Conservation (phyloP, 352 stramenopile genomes). For the Globisporangium iwayamae region DNA sequence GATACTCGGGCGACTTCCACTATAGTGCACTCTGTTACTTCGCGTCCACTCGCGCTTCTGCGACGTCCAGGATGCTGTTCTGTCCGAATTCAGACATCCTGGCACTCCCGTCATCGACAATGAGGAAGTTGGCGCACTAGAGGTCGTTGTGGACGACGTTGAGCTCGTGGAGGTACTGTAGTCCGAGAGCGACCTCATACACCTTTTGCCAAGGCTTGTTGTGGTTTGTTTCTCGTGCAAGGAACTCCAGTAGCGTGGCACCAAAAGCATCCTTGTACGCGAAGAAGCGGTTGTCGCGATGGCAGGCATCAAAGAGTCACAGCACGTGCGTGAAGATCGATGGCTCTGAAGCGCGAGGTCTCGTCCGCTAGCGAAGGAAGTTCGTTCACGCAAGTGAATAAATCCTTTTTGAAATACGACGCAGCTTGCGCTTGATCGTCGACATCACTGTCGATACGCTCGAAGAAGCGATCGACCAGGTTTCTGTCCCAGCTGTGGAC, state of each 20-base stretch:
- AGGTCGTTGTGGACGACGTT: constrained; percentile 22
- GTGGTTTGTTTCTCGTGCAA: constrained; percentile 85
- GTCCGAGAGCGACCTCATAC: constrained; percentile 16
- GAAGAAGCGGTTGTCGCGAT: constrained; percentile 1
- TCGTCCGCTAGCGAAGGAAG: background rate
- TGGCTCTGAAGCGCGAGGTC: background rate
- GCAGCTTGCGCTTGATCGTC: background rate
- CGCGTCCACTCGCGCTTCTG: background rate
- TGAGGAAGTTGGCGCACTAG: constrained; percentile 22
- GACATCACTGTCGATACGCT: background rate
- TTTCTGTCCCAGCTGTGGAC: constrained; percentile 7
- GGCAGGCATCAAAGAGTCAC: background rate
- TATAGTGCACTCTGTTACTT: background rate
- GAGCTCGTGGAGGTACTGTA: constrained; percentile 23
- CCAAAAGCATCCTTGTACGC: background rate
- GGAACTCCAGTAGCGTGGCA: background rate
- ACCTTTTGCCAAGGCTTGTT: constrained; percentile 18
- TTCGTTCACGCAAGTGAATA: background rate
- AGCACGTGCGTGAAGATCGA: constrained; percentile 1
- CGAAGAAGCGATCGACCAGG: background rate
- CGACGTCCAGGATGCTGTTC: background rate
- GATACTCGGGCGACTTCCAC: constrained; percentile 2
- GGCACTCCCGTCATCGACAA: constrained; percentile 17
- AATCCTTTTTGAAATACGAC: background rate
- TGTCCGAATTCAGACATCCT: constrained; percentile 25